Evolutionary conservation across 805 yeast species (phyloP), one percentile per base, ranked within the genome.

Genomic region (Teunomyces stri): DNA sequence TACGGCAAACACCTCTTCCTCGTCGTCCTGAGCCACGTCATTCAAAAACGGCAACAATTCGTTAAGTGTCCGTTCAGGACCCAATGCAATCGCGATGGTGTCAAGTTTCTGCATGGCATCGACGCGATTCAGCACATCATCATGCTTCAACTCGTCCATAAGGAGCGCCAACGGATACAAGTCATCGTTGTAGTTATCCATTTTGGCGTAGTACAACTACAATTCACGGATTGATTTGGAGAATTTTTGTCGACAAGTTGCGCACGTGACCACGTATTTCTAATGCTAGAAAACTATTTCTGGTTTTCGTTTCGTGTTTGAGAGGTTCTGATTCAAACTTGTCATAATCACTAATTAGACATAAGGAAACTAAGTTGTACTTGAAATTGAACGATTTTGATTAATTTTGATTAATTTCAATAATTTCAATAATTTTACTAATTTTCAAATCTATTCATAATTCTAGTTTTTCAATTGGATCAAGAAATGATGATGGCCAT

Each of bases 101-200:
- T 91, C 95, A 55, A 95, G 75, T 56, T 94, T 83, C 59, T 87
- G 87, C 96, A 94, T 91, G 38, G 98, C 98, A 54, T 85, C 89
- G 18, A 94, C 92, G 51, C 99, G 79, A 60, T 91, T 86, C 21
- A 96, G 80, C 34, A 92, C 92, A 64, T 94, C 99, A 63, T 94
- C 99, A 66, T 92, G 97, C 70, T 88, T 88, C 66, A 94, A 79
- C 69, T 95, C 99, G 66, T 95, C 99, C 89, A 94, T 90, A 50
- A 94, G 79, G 57, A 94, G 78, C 12, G 99, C 99, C 68, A 94
- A 80, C 39, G 99, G 99, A 62, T 89, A 92, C 48, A 94, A 78
- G 57, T 85, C 90, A 62, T 84, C 84, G 52, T 61, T 66, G 55
- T 63, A 65, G 52, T 59, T 60, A 46, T 67, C 72, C 74, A 69